Percentiles rank a stretch among this genome's conserved stretches.
phyloP scores from a whole-genome alignment of 176 grass and related monocot species.

The Musa beccarii region DNA sequence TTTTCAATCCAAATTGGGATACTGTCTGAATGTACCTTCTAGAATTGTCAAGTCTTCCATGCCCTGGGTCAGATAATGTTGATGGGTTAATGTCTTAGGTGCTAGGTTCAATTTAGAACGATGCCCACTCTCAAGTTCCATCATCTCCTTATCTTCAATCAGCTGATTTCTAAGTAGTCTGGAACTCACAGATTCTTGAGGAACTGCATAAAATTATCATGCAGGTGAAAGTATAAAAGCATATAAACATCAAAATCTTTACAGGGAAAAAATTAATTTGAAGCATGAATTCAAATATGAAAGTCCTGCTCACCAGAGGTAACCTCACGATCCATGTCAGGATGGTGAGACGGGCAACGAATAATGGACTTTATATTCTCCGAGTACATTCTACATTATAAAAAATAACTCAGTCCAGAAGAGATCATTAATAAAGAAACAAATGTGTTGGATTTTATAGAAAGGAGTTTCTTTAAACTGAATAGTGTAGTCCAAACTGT shows the following conservation, averaged over 20 bases:
- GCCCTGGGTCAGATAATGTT: background rate
- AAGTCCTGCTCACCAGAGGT: conserved; percentile 1
- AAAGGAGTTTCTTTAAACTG: no score
- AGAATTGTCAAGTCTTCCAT: background rate
- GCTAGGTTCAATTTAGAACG: background rate
- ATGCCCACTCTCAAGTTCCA: conserved; percentile 2
- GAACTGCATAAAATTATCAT: background rate
- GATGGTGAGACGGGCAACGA: conserved; percentile 1
- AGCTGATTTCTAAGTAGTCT: background rate
- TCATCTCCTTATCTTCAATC: background rate
- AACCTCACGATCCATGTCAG: conserved; percentile 7
- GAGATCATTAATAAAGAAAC: background rate
- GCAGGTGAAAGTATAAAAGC: background rate
- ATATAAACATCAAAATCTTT: background rate
- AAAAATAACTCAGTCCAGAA: background rate
- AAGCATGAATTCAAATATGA: background rate
- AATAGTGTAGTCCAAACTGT: no score
- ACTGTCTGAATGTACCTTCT: background rate
- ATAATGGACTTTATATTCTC: conserved; percentile 30
- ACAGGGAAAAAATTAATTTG: background rate
- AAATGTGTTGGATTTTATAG: no score
- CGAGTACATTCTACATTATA: conserved; percentile 17
- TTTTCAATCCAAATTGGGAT: background rate
- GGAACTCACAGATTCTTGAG: background rate
- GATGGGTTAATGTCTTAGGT: background rate